Conservation (phyloP, 345 rosid species). For the Reutealis trisperma region DNA sequence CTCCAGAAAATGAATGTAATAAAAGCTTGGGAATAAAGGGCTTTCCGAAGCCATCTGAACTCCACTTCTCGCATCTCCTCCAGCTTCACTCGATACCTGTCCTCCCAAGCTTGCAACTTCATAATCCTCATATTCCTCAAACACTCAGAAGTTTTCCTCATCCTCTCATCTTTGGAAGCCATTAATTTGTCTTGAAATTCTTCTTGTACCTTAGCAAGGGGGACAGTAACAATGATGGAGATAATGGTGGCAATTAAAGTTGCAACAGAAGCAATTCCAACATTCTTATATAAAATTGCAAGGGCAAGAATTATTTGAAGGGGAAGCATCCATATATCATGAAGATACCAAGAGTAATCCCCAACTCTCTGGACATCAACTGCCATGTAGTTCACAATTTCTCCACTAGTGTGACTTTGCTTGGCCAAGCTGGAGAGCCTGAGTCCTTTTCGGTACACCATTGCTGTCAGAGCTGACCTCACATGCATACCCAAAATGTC, state of each 20-base stretch:
- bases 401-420: slow-evolving; percentile 97
- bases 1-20: slow-evolving; percentile 98
- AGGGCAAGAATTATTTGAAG: slow-evolving; percentile 95
- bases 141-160: slow-evolving; percentile 99
- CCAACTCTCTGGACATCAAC: slow-evolving; percentile 98
- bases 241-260: slow-evolving; percentile 86
- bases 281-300: slow-evolving; percentile 89
- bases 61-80: slow-evolving; percentile 95
- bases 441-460: slow-evolving; percentile 93
- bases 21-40: slow-evolving; percentile 97
- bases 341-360: slow-evolving; percentile 97
- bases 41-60: slow-evolving; percentile 87
- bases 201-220: slow-evolving; percentile 89
- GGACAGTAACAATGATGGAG: slow-evolving; percentile 81
- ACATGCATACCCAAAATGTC: slow-evolving; percentile 99
- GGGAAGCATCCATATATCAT: slow-evolving; percentile 99
- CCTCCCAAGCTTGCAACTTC: slow-evolving; percentile 99
- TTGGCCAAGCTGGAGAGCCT: slow-evolving; percentile 83
- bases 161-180: slow-evolving; percentile 99
- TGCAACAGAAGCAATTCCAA: slow-evolving; percentile 92
- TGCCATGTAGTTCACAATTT: slow-evolving; percentile 97
- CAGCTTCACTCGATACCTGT: slow-evolving; percentile 67
- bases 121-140: slow-evolving; percentile 97
- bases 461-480: slow-evolving; percentile 94
- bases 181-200: slow-evolving; percentile 93